Conservation (phyloP, 2,329 filamentous ascomycete genomes). For the Fusarium sororula region DNA sequence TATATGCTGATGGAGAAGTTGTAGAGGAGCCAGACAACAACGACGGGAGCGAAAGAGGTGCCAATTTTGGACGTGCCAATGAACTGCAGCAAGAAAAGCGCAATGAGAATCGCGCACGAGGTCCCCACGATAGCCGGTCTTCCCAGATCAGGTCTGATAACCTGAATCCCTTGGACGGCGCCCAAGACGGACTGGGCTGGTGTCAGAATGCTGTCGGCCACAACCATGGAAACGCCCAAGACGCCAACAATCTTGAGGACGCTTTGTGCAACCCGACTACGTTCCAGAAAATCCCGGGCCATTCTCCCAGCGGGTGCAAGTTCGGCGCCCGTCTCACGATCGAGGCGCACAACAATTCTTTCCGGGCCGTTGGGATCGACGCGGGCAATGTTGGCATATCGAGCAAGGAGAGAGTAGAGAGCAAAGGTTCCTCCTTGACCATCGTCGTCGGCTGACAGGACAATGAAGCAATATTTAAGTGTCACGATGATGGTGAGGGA, state of each 20-base stretch:
- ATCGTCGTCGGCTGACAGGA: slow-evolving; percentile 73
- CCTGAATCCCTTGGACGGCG: slow-evolving; percentile 70
- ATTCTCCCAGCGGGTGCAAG: slow-evolving; percentile 60
- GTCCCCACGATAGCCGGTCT: slow-evolving; percentile 69
- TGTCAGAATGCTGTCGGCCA: slow-evolving; percentile 72
- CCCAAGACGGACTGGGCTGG: slow-evolving; percentile 76
- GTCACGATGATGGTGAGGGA: slow-evolving; percentile 74
- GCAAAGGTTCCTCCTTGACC: slow-evolving; percentile 77
- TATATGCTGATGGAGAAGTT: slow-evolving; percentile 72
- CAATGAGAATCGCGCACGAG: slow-evolving; percentile 70
- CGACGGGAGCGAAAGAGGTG: slow-evolving; percentile 70
- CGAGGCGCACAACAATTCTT: slow-evolving; percentile 64
- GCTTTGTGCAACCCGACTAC: slow-evolving; percentile 59
- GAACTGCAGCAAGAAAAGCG: slow-evolving; percentile 72
- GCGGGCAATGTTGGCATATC: slow-evolving; percentile 67
- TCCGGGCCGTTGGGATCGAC: slow-evolving; percentile 62
- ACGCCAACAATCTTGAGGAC: slow-evolving; percentile 70
- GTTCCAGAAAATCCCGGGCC: slow-evolving; percentile 67
- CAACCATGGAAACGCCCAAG: slow-evolving; percentile 73
- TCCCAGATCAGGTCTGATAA: slow-evolving; percentile 65
- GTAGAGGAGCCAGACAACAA: slow-evolving; percentile 73
- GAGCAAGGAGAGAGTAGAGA: slow-evolving; percentile 70
- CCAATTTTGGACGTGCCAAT: slow-evolving; percentile 70
- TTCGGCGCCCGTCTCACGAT: slow-evolving; percentile 66
- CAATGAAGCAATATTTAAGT: slow-evolving; percentile 73